Base-by-base conservation (phyloP, 1,139 yeast genomes). In the Candida sanyaensis region DNA sequence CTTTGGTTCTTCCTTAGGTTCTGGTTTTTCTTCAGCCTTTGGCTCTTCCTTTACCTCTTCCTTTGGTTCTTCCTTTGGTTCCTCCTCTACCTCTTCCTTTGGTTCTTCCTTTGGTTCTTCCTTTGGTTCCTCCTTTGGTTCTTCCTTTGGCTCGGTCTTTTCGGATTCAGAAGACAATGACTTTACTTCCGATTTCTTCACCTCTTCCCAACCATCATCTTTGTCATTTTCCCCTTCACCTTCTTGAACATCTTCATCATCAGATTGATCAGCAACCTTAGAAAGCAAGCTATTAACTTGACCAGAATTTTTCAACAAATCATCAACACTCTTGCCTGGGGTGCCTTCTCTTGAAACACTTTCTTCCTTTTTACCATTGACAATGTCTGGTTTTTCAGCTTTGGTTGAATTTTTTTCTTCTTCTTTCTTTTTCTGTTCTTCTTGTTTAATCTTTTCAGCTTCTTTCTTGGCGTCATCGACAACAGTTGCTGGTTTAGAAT, bases 131-230 rank as follows among this genome's bases (percentile, higher is more conserved):
- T 43, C 51, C 47, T 50, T 38, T 32, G 54, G 49, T 24, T 48
- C 52, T 34, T 53, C 59, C 36, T 51, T 45, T 42, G 47, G 48
- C 39, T 54, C 56, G 43, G 55, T 60, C 48, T 54, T 52, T 37
- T 52, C 48, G 24, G 55, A 54, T 13, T 45, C 47, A 34, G 45
- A 37, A 7, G 57, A 43, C 13, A 41, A 28, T 4, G 55, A 51
- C 26, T 50, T 47, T 11, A 41, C 49, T 43, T 61, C 68, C 10
- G 75, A 65, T 49, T 67, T 71, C 48, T 68, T 60, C 26, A 68
- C 71, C 47, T 73, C 71, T 60, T 73, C 77, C 71, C 78, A 73
- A 36, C 71, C 76, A 41, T 73, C 79, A 44, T 70, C 72, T 42
- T 65, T 64, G 33, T 61, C 65, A 30, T 65, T 64, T 34, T 62